A percentile compares a stretch with the other conserved stretches of the same genome.
These are phyloP conservation scores for Thinopyrum elongatum DNA, from an alignment of 176 grass and related monocot genomes.

Conservation along the genomic window DNA sequence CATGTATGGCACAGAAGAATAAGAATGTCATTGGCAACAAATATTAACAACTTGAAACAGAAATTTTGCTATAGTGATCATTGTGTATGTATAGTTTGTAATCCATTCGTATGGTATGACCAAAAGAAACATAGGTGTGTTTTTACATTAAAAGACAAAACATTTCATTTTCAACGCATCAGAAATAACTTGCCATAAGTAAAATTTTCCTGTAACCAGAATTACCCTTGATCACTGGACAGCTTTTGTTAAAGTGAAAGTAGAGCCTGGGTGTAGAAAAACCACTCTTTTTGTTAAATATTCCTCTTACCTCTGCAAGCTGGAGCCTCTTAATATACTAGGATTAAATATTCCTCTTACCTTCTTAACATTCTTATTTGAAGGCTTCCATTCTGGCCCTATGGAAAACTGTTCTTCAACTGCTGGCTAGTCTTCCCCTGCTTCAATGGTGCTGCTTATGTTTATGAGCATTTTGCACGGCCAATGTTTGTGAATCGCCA, in stretches of 20 bases:
- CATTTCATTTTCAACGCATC: not conserved
- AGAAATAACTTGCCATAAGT: not conserved
- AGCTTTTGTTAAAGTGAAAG: not conserved
- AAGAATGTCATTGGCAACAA: not conserved
- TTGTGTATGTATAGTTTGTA: too few relatives aligned
- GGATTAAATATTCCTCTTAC: not conserved
- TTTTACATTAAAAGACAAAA: not conserved
- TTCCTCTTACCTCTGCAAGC: not conserved
- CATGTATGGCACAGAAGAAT: not conserved
- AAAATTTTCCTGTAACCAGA: not conserved
- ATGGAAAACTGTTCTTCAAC: constrained; percentile 89
- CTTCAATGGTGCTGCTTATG: constrained; percentile 88
- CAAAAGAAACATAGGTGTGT: not conserved
- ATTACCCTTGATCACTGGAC: not conserved
- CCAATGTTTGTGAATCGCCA: constrained; percentile 76
- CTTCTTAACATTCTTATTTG: constrained; percentile 4
- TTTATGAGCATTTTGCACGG: constrained; percentile 90
- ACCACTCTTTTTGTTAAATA: not conserved
- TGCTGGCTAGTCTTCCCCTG: constrained; percentile 94
- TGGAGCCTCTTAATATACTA: not conserved
- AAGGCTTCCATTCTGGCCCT: constrained; percentile 98
- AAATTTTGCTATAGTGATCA: not conserved
- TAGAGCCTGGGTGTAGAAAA: too few relatives aligned
- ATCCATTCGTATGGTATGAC: not conserved
- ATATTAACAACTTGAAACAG: not conserved